A percentile compares a stretch with the other conserved stretches of the same genome.
Evolutionary conservation across 2,329 filamentous ascomycete genomes (phyloP).

Genomic region (Botryotinia convoluta): DNA sequence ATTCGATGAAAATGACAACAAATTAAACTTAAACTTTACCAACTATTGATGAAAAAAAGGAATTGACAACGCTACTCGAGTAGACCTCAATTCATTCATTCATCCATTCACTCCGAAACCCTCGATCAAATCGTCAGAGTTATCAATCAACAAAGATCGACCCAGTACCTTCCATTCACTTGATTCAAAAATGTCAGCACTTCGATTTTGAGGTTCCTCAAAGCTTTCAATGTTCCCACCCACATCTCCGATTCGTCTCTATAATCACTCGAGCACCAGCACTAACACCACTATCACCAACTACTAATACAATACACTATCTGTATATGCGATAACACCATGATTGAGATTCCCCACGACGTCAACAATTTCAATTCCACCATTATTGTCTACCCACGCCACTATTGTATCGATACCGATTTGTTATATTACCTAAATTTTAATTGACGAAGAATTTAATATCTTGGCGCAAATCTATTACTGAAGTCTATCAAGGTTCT

Average conservation of each 20-base stretch:
- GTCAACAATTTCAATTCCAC: background rate
- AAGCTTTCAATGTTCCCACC: background rate
- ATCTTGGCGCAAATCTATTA: background rate
- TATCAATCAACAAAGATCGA: background rate
- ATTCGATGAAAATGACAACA: constrained; percentile 5
- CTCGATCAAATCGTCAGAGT: too few relatives aligned
- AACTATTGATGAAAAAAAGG: background rate
- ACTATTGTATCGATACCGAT: background rate
- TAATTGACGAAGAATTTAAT: background rate
- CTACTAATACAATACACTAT: background rate
- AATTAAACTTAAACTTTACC: background rate
- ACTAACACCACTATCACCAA: background rate
- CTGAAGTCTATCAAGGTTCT: background rate
- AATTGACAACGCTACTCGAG: background rate
- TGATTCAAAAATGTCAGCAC: constrained; percentile 2
- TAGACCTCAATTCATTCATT: background rate
- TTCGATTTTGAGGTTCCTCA: background rate
- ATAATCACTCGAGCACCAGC: background rate
- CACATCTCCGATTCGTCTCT: background rate
- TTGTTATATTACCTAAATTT: too few relatives aligned
- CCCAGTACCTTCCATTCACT: background rate
- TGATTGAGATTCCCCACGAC: constrained; percentile 5
- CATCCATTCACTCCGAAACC: background rate
- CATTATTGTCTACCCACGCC: background rate
- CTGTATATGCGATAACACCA: constrained; percentile 1